Evolutionary conservation across 2,329 filamentous ascomycete species (phyloP), one percentile per base, ranked within the genome.

Genomic region (Tolypocladium amazonense): DNA sequence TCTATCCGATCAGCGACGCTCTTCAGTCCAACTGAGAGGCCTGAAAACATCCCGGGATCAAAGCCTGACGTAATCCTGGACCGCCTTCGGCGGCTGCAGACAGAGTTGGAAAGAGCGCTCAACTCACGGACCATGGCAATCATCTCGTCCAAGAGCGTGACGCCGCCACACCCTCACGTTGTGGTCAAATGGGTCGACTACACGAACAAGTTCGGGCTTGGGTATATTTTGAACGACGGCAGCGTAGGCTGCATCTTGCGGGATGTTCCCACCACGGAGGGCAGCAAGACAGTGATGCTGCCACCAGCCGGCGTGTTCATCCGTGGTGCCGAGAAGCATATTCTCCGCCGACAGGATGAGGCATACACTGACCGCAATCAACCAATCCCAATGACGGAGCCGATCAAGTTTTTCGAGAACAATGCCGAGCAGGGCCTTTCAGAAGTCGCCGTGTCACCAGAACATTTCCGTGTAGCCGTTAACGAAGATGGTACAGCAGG

Each of bases 161-260:
- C 80, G 59, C 76, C 81, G 69, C 69, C 85, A 62, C 72, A 87
- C 69, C 81, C 88, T 69, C 75, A 86, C 69, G 82, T 88, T 53
- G 85, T 88, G 15, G 83, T 88, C 14, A 91, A 92, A 69, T 94
- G 90, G 90, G 90, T 94, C 8, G 90, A 94, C 70, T 94, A 94
- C 72, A 91, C 89, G 61, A 90, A 92, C 73, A 92, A 92, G 70
- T 91, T 92, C 70, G 90, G 90, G 15, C 80, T 94, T 20, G 90
- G 90, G 41, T 94, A 93, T 68, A 90, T 93, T 60, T 77, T 94
- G 58, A 90, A 90, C 62, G 88, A 93, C 64, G 89, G 90, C 37
- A 91, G 86, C 62, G 86, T 92, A 25, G 90, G 89, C 20, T 92
- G 88, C 64, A 83, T 88, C 56, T 75, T 86, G 57, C 77, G 80